Conservation (phyloP, 345 rosid genomes). For the Salix brachista region DNA sequence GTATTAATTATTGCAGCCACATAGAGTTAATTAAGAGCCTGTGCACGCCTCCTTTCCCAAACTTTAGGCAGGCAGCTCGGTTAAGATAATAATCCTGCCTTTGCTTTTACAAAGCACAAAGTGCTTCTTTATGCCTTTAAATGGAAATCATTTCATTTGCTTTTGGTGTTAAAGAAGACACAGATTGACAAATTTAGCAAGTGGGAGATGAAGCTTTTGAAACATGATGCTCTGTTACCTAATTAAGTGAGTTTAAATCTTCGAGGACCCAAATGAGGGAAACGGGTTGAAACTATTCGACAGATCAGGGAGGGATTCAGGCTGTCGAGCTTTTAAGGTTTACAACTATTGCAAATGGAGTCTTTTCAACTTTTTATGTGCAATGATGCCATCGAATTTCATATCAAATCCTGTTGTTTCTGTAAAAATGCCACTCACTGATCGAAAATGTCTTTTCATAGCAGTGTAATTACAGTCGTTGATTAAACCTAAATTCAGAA, state of each 20-base stretch:
- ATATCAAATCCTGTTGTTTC: background rate
- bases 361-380: conserved; percentile 7
- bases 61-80: conserved; percentile 14
- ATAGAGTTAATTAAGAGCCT: background rate
- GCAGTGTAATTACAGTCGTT: too few relatives aligned
- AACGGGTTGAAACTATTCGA: background rate
- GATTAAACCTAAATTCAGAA: background rate
- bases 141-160: conserved; percentile 23
- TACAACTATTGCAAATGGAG: conserved; percentile 11
- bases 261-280: conserved; percentile 3
- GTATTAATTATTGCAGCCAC: background rate
- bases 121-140: conserved; percentile 21
- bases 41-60: conserved; percentile 6
- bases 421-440: too few relatives aligned
- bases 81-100: background rate
- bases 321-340: conserved; percentile 23
- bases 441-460: too few relatives aligned
- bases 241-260: conserved; percentile 2
- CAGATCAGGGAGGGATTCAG: background rate
- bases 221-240: conserved; percentile 9
- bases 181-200: conserved; percentile 25
- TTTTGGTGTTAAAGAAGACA: conserved; percentile 3
- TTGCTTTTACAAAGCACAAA: conserved; percentile 27
- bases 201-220: conserved; percentile 17
- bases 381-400: background rate